Evolutionary conservation across 306 rosid species (phyloP), one percentile per base, ranked within the genome.

Genomic region (Rosa chinensis): DNA sequence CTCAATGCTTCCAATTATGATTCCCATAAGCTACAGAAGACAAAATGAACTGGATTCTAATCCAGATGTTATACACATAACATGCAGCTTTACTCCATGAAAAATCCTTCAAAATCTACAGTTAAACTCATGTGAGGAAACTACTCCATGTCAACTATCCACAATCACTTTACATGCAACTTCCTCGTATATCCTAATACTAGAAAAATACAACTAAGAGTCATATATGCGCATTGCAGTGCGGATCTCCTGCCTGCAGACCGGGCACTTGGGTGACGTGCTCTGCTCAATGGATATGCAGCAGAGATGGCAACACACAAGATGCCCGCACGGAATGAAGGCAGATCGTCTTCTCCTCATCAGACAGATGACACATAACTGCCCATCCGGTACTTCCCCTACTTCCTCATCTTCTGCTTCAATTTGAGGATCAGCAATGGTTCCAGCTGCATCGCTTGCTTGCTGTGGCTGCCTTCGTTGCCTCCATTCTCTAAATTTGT

Each of bases 291-390:
- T 86, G 17, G 97, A 87, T 28, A 86, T 73, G 78, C 94, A 89
- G 77, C 98, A 95, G 52, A 69, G 80, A 61, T 85, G 92, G 88
- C 99, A 95, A 62, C 99, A 92, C 52, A 95, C 98, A 35, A 90
- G 85, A 85, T 92, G 99, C 47, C 97, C 99, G 37, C 97, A 95
- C 0, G 98, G 99, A 74, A 92, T 80, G 77, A 95, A 95, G 12
- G 89, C 96, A 20, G 94, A 91, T 55, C 96, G 89, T 84, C 91
- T 92, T 87, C 97, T 95, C 79, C 98, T 90, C 87, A 76, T 89
- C 78, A 92, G 82, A 79, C 98, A 95, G 80, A 95, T 88, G 61
- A 89, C 94, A 28, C 99, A 95, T 83, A 95, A 78, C 79, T 87
- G 87, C 72, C 95, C 97, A 12, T 90, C 97, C 21, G 94, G 88